A percentile compares a stretch with the other conserved stretches of the same genome.
These are phyloP conservation scores for Trichophyton benhamiae DNA, from an alignment of 2,329 filamentous ascomycete genomes.

Conservation along the genomic window DNA sequence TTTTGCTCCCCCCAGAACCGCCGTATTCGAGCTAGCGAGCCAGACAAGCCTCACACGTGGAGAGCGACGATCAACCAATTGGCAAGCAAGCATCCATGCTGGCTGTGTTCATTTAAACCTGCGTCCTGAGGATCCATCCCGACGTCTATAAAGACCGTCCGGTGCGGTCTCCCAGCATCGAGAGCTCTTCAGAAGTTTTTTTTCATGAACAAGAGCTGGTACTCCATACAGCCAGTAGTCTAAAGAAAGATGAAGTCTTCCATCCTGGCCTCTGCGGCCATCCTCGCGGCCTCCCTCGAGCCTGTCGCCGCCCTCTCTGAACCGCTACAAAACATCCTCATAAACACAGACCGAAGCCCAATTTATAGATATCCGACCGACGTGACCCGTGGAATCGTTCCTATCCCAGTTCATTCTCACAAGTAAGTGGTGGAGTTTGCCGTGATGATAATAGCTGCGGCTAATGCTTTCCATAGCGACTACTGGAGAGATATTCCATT, in stretches of 20 bases:
- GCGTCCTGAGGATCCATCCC: not conserved
- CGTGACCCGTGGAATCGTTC: conserved; percentile 47
- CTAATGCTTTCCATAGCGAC: conserved; percentile 47
- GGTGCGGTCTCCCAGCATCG: not conserved
- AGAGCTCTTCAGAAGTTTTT: not conserved
- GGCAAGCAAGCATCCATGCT: not conserved
- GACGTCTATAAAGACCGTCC: not conserved
- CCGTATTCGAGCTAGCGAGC: not conserved
- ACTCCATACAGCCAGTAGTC: too few species aligned
- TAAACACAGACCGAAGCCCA: conserved; percentile 40
- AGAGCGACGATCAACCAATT: not conserved
- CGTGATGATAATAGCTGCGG: conserved; percentile 13
- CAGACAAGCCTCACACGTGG: not conserved
- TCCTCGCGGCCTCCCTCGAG: not conserved
- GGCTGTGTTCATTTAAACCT: not conserved
- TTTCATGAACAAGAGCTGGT: not conserved
- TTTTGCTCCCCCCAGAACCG: not conserved
- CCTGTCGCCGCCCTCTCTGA: conserved; percentile 1
- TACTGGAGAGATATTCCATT: conserved; percentile 41
- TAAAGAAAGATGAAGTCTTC: not conserved
- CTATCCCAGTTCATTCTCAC: conserved; percentile 34
- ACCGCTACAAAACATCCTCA: conserved; percentile 43
- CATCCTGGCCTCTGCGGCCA: not conserved
- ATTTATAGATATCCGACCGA: conserved; percentile 50
- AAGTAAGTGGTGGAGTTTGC: conserved; percentile 21